Base-by-base conservation (phyloP, 129 eudicot species). In the Cynara cardunculus region DNA sequence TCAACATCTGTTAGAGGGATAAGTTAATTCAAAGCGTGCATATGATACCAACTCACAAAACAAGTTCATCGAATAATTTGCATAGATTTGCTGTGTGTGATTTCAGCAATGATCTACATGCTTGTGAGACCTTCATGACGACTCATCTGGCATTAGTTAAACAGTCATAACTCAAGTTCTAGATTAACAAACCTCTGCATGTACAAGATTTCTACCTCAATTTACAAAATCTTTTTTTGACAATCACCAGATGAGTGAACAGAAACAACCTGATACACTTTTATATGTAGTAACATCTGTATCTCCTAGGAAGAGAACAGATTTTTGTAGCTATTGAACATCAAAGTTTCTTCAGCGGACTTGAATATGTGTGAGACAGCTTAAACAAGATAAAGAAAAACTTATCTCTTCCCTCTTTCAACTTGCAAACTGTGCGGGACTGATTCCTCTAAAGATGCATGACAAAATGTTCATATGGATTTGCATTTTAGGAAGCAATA, bases 401-500 rank as follows among this genome's bases (percentile, higher is more conserved):
- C 19, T 46, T 46, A 1, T 46, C 21, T 46, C 61, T 46, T 6
- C n/a, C n/a, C 61, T 46, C n/a, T 46, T 46, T 46, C 61, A 14
- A 46, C 61, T 46, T 46, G 13, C 6, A 14, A 46, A 46, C 61
- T 13, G 19, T 46, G 61, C 61, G 61, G 6, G 61, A 1, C n/a
- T 46, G 1, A 46, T 76, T 56, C 24, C 12, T 9, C 21, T 61
- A 31, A 76, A 8, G 7, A 27, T 19, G 59, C 80, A 21, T 76
- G 19, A 75, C 30, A 53, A 25, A 28, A 64, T 7, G n/a, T 75
- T 74, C 69, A 64, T 64, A 22, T 53, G 21, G 32, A 28, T 80
- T 80, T 73, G 69, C 41, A 64, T 77, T 75, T 73, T 56, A 88
- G 91, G 84, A 85, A 85, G 85, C 87, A 82, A 80, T 84, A 82